phyloP scores from a whole-genome alignment of 108 stramenopile genomes.

The Stephanodiscus triporus region DNA sequence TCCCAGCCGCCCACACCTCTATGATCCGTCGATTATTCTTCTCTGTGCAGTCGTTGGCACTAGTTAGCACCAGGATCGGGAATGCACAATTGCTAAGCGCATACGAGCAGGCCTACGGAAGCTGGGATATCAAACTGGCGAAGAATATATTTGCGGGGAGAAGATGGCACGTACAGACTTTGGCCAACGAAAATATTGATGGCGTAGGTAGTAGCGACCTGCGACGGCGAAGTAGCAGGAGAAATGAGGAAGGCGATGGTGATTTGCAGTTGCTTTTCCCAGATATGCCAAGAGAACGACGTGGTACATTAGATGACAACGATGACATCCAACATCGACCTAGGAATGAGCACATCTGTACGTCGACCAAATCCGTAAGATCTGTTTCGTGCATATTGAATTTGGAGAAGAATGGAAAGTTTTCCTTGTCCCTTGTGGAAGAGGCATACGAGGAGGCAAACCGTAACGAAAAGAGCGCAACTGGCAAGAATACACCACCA shows the following conservation, averaged over 20 bases:
- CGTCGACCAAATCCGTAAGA: constrained; percentile 18
- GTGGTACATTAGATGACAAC: neutral
- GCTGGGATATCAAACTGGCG: constrained; percentile 31
- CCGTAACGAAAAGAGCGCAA: neutral
- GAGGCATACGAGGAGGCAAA: neutral
- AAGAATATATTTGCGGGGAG: constrained; percentile 28
- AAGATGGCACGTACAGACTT: constrained; percentile 30
- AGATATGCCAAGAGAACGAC: neutral
- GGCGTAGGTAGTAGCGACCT: neutral
- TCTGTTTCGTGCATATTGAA: constrained; percentile 38
- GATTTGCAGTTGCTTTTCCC: constrained; percentile 46
- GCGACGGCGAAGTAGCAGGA: neutral
- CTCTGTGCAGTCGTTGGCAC: neutral
- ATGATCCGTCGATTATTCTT: neutral
- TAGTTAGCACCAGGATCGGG: neutral
- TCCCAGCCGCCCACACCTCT: neutral
- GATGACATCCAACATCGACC: neutral
- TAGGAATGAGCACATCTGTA: neutral
- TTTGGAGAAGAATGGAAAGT: constrained; percentile 44
- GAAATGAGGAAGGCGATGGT: constrained; percentile 12
- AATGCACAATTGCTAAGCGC: constrained; percentile 40
- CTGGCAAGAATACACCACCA: neutral
- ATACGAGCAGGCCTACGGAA: constrained; percentile 47
- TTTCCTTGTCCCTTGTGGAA: constrained; percentile 28
- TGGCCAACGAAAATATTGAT: neutral